Evolutionary conservation across 2,329 filamentous ascomycete genomes (phyloP), one percentile per base, ranked within the genome.

Genomic region (Orbilia blumenaviensis): DNA sequence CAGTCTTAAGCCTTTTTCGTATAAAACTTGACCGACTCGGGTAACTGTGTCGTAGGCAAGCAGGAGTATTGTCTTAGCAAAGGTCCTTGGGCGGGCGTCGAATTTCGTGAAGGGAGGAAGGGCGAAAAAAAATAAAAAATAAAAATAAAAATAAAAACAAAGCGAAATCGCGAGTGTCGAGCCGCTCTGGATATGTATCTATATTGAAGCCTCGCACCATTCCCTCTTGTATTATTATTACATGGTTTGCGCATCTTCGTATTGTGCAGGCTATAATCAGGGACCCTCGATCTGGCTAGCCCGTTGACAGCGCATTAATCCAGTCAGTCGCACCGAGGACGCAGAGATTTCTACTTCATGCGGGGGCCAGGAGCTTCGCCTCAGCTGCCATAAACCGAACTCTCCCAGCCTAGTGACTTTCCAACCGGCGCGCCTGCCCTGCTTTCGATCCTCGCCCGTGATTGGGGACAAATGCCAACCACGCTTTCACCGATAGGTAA

Each of bases 351-450:
- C 71, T 27, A 48, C 16, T 68, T 75, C 56, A 75, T 75, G 71
- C 71, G 71, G 64, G 71, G 56, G 46, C 63, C 56, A 75, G 56
- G 38, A 75, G 69, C 71, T 75, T 75, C 71, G 71, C 71, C 71
- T 75, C 71, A 75, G 71, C 71, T 75, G 63, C 46, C 58, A 42
- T 36, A 44, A 44, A 54, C 71, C 62, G 18, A 38, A 64, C 29
- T 52, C 41, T 60, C 44, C 63, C 48, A 50, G 69, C 56, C 41
- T 56, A 63, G 58, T 38, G 46, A 42, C 54, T 75, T 52, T 75
- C 56, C 63, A 63, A 42, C 62, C 58, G 63, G 62, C 69, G 69
- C 69, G 69, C 52, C 69, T 74, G 61, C 69, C 63, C 64, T 75
- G 71, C 54, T 75, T 67, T 67, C 38, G 38, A 58, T 56, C 58